phyloP scores from a whole-genome alignment of 306 rosid species.

The Erythrophleum fordii region DNA sequence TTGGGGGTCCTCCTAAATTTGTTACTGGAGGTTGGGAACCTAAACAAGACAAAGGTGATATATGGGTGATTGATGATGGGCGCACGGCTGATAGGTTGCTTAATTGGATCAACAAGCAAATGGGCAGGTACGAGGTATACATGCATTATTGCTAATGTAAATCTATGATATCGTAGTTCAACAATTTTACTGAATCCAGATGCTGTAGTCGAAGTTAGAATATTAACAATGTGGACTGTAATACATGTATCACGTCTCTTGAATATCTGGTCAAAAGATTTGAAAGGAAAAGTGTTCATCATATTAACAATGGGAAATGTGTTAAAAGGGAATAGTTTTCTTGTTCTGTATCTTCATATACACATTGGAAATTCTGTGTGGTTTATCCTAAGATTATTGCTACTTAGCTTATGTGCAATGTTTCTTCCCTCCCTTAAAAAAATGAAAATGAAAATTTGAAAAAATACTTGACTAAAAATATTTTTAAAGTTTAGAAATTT shows the following conservation, averaged over 20 bases:
- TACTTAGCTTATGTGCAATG: too few relatives aligned
- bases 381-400: too few relatives aligned
- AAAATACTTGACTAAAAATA: too few relatives aligned
- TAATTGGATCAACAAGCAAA: slow-evolving; percentile 85
- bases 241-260: not conserved
- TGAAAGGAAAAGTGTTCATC: not conserved
- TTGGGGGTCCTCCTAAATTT: slow-evolving; percentile 96
- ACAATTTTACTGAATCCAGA: too few relatives aligned
- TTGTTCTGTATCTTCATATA: not conserved
- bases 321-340: not conserved
- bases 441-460: too few relatives aligned
- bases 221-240: slow-evolving; percentile 2
- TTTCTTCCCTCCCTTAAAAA: too few relatives aligned
- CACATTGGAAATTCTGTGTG: too few relatives aligned
- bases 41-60: slow-evolving; percentile 69
- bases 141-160: slow-evolving; percentile 25
- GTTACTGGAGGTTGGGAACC: slow-evolving; percentile 80
- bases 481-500: too few relatives aligned
- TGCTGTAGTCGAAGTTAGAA: too few relatives aligned
- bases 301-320: not conserved
- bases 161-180: too few relatives aligned
- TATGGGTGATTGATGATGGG: slow-evolving; percentile 62
- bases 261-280: not conserved
- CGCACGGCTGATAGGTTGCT: slow-evolving; percentile 87
- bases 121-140: slow-evolving; percentile 77